Evolutionary conservation across 306 rosid genomes (phyloP), one percentile per base, ranked within the genome.

Genomic region (Argentina anserina): DNA sequence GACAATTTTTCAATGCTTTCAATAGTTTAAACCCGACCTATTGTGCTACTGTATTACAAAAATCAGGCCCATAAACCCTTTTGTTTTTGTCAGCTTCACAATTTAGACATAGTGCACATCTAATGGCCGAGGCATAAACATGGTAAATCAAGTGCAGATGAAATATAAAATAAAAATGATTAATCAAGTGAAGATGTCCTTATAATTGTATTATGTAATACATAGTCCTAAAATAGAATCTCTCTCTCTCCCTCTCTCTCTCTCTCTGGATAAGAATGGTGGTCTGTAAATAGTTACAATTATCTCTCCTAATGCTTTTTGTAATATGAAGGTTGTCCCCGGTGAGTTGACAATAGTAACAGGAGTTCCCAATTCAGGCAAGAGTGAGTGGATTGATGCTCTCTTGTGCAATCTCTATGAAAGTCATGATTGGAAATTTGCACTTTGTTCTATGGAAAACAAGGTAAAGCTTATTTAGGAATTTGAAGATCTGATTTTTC

Each of bases 321-420:
- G 58, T 72, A 62, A 72, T 73, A 63, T 85, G 71, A 29, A 94
- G 99, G 90, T 94, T 61, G 96, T 94, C 59, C 97, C 96, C 0
- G 99, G 99, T 75, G 99, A 94, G 73, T 78, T 91, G 85, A 94
- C 97, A 76, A 77, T 90, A 74, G 91, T 94, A 41, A 94, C 96
- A 13, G 99, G 99, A 49, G 87, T 94, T 80, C 99, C 99, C 49
- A 94, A 94, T 84, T 94, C 99, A 9, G 99, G 99, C 74, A 94
- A 94, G 88, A 94, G 96, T 81, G 99, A 94, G 80, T 94, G 97
- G 96, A 94, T 94, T 81, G 99, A 94, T 90, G 97, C 99, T 66
- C 96, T 94, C 64, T 72, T 94, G 73, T 91, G 97, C 87, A 94
- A 94, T 81, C 90, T 94, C 76, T 85, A 87, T 69, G 81, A 62